Base-by-base conservation (phyloP, 257 asterid genomes). In the Solanum chilense region DNA sequence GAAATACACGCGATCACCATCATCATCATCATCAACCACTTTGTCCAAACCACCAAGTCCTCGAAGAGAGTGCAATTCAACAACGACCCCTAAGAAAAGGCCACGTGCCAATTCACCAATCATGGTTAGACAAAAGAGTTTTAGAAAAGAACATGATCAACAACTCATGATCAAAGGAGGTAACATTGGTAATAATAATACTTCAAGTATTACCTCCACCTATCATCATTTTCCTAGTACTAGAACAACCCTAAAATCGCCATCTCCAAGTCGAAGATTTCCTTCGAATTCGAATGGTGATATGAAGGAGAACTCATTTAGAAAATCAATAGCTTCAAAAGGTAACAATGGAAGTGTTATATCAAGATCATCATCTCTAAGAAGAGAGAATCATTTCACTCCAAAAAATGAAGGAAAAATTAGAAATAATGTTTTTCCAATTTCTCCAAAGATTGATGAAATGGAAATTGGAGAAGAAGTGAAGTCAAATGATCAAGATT, bases 261-360 rank as follows among this genome's bases (percentile, higher is more conserved):
- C 98, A n/a, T 94, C 98, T 47, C 98, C 96, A 3, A 91, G 94
- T 69, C 89, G 98, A 29, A 90, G 93, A 88, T 91, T 93, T 62
- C 29, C 64, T 27, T 42, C 80, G 6, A 70, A 39, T 66, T 44
- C 16, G 7, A 60, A 84, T 2, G 87, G 12, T 7, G 77, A 66
- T 21, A 66, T 66, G 73, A 66, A 66, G 73, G 73, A 84, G 11
- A 62, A 1, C 23, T 27, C 80, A 33, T 84, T 84, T 70, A 84
- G 80, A 66, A 66, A 31, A 18, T 18, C 77, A 25, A 49, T 42
- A 41, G 64, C 45, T 5, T 64, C 62, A 14, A 84, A 84, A 44
- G 80, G 87, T 5, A 90, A 42, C 31, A 91, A 88, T 35, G 95
- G 93, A 13, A 90, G 84, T 60, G 49, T 85, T 60, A 85, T 90